phyloP scores from a whole-genome alignment of 495 filamentous ascomycete genomes.

The Annulohypoxylon stygium region DNA sequence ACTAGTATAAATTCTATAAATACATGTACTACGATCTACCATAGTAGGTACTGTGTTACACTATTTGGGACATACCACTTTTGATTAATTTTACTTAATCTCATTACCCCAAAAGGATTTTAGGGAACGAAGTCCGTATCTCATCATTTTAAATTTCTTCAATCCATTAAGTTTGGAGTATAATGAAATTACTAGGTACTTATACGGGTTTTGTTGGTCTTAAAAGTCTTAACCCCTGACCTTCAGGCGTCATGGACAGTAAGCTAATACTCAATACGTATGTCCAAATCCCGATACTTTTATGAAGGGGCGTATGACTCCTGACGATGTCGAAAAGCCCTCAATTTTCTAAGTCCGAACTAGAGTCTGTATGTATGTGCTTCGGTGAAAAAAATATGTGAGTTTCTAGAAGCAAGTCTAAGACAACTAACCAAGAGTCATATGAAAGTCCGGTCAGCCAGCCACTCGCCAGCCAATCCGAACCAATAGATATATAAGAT shows the following conservation, averaged over 20 bases:
- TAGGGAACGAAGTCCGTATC: constrained; percentile 1
- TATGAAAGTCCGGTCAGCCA: constrained; percentile 1
- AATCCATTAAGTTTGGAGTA: background rate
- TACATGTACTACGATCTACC: background rate
- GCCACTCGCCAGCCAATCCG: background rate
- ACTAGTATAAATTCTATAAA: constrained; percentile 1
- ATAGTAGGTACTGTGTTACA: constrained; percentile 3
- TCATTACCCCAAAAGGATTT: constrained; percentile 12
- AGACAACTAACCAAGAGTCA: background rate
- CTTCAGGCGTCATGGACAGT: background rate
- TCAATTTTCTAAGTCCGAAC: background rate
- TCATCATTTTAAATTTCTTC: constrained; percentile 10
- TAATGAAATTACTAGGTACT: constrained; percentile 12
- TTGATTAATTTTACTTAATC: constrained; percentile 9
- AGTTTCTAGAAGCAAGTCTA: background rate
- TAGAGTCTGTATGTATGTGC: background rate
- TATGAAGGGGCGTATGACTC: background rate
- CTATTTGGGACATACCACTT: background rate
- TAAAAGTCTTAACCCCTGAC: constrained; percentile 1
- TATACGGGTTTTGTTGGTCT: background rate
- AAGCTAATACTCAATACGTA: background rate
- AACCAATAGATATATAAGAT: background rate
- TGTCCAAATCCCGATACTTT: background rate
- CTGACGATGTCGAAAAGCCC: background rate
- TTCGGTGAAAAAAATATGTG: background rate